phyloP scores from a whole-genome alignment of 2,329 filamentous ascomycete species.

The Tolypocladium paradoxum region DNA sequence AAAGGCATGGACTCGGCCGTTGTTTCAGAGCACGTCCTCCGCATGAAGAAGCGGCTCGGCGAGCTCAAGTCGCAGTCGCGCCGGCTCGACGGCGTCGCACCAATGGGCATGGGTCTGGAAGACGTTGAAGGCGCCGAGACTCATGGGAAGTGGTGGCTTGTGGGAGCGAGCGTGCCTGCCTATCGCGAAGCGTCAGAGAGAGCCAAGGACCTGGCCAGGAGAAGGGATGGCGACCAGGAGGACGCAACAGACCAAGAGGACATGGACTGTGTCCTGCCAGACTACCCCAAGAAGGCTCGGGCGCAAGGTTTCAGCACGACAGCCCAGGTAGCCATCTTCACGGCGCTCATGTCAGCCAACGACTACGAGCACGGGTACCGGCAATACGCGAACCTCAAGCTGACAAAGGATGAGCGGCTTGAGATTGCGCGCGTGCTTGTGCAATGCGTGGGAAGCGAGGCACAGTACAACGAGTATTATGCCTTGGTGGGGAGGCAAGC shows the following conservation, averaged over 20 bases:
- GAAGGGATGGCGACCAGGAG: conserved; percentile 8
- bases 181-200: conserved; percentile 8
- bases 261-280: conserved; percentile 43
- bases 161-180: conserved; percentile 79
- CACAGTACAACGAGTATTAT: conserved; percentile 87
- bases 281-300: conserved; percentile 62
- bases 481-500: conserved; percentile 71
- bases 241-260: conserved; percentile 31
- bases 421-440: conserved; percentile 83
- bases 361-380: conserved; percentile 77
- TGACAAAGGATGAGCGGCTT: conserved; percentile 76
- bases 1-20: conserved; percentile 59
- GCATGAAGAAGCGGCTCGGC: conserved; percentile 82
- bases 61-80: conserved; percentile 51
- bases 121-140: conserved; percentile 79
- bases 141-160: conserved; percentile 96
- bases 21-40: conserved; percentile 69
- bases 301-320: conserved; percentile 81
- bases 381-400: conserved; percentile 67
- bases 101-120: conserved; percentile 67
- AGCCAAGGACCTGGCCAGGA: conserved; percentile 9
- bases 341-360: conserved; percentile 74
- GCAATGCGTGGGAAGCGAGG: conserved; percentile 75
- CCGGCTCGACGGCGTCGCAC: conserved; percentile 63
- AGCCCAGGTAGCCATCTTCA: conserved; percentile 82